Evolutionary conservation across 1,139 yeast genomes (phyloP), one percentile per base, ranked within the genome.

Genomic region (Geotrichum histeridarum): DNA sequence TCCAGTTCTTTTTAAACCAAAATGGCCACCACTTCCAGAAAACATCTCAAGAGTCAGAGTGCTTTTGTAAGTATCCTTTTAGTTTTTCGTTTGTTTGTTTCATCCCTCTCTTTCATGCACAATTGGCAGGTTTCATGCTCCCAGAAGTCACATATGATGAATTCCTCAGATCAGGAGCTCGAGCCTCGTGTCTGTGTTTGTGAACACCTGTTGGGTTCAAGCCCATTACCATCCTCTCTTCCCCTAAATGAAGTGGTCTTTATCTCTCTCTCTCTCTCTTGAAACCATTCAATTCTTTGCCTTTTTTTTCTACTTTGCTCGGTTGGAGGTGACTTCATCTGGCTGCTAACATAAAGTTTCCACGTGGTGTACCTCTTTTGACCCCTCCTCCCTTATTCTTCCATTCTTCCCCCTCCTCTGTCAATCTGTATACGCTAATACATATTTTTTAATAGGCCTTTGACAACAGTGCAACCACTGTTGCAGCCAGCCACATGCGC

Each of bases 401-500:
- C 45, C 9, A 39, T 4, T 8, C 8, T 18, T 15, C 42, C 27
- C 42, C 42, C 8, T 5, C 17, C 27, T 18, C 9, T 2, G 2
- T 5, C 42, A 8, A 8, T 12, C 30, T 17, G 5, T 7, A 15
- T 15, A 3, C 27, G 8, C 12, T 18, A 39, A 39, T 18, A 18
- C 17, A 9, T 18, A 18, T 7, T 38, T 4, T 5, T 14, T 31
- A 42, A 8, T 14, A 45, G 49, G 96, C 96, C 30, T 93, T 93
- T 68, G 99, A 93, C 73, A 86, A 88, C 75, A 88, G 95, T 61
- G 90, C 97, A 47, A 89, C 96, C 59, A 89, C 89, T 59, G 95
- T 90, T 60, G 96, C 99, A 36, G 98, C 99, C 8, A 86, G 95
- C 58, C 97, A 90, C 71, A 93, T 93, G 98, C 84, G 98, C 69